Evolutionary conservation across 495 filamentous ascomycete species (phyloP).

Genomic region (Parathielavia hyrcaniae): DNA sequence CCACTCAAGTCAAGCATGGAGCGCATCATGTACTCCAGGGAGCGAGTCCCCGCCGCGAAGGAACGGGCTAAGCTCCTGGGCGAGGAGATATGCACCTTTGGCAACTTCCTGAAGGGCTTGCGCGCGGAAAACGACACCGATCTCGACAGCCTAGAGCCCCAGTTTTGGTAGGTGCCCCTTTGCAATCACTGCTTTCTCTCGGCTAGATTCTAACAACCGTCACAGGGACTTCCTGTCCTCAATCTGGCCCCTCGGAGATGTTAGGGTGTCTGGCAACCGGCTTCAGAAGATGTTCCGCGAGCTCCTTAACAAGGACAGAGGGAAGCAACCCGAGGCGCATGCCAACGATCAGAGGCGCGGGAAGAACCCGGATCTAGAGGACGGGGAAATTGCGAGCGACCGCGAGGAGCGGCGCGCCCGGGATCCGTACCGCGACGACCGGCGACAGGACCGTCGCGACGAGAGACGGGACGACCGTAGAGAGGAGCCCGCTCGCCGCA

Average conservation of each 20-base stretch:
- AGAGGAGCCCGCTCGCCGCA: slow-evolving; percentile 30
- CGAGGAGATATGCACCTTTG: slow-evolving; percentile 42
- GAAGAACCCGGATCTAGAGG: slow-evolving; percentile 29
- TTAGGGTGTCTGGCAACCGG: slow-evolving; percentile 35
- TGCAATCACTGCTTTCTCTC: not conserved
- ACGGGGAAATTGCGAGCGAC: slow-evolving; percentile 35
- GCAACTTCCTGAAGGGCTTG: slow-evolving; percentile 40
- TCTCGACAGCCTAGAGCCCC: slow-evolving; percentile 40
- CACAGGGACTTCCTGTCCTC: slow-evolving; percentile 36
- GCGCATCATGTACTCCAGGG: slow-evolving; percentile 39
- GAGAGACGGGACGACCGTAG: slow-evolving; percentile 33
- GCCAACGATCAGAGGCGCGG: slow-evolving; percentile 15
- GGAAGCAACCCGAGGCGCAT: slow-evolving; percentile 24
- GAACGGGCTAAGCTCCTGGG: slow-evolving; percentile 43
- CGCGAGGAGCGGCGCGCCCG: slow-evolving; percentile 33
- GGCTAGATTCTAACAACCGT: slow-evolving; percentile 16
- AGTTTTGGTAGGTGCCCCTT: slow-evolving; percentile 39
- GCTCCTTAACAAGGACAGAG: slow-evolving; percentile 31
- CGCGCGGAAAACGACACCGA: slow-evolving; percentile 31
- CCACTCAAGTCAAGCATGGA: slow-evolving; percentile 42
- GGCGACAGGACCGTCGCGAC: slow-evolving; percentile 30
- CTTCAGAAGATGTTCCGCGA: slow-evolving; percentile 45
- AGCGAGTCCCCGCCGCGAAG: slow-evolving; percentile 40
- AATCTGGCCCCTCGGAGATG: slow-evolving; percentile 38
- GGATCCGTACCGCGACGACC: slow-evolving; percentile 34